A percentile compares a stretch with the other conserved stretches of the same genome.
Evolutionary conservation across 139 green algal genomes (phyloP).

Genomic region (Spirogloea muscicola): DNA sequence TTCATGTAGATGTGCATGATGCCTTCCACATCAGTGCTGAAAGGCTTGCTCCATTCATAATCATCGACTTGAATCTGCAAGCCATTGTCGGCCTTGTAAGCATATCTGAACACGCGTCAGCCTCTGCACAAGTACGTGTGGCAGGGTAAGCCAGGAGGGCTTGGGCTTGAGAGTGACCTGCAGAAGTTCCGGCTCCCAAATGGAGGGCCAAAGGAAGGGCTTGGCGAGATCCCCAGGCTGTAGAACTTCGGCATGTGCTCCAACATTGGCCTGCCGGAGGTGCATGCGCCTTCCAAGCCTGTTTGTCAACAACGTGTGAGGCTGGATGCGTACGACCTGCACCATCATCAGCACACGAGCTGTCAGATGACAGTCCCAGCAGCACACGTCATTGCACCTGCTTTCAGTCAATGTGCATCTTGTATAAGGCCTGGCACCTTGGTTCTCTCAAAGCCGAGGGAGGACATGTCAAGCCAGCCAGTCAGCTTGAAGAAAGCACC

Average conservation of each 20-base stretch:
- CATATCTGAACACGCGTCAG: neutral
- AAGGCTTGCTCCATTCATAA: slow-evolving; percentile 36
- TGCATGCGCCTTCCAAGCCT: slow-evolving; percentile 2
- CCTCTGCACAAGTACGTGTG: too few species aligned
- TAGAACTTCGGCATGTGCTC: slow-evolving; percentile 4
- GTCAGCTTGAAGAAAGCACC: slow-evolving; percentile 30
- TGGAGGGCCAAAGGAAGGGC: slow-evolving; percentile 23
- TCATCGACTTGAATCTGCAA: slow-evolving; percentile 35
- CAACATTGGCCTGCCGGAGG: slow-evolving; percentile 4
- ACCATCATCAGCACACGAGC: too few species aligned
- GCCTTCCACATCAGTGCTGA: slow-evolving; percentile 17
- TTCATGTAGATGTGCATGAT: slow-evolving; percentile 17
- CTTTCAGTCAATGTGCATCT: too few species aligned
- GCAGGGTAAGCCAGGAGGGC: too few species aligned
- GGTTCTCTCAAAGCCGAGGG: slow-evolving; percentile 35
- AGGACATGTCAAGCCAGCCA: slow-evolving; percentile 26
- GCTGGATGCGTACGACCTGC: slow-evolving; percentile 38
- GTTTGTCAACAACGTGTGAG: slow-evolving; percentile 36
- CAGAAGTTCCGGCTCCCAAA: slow-evolving; percentile 23
- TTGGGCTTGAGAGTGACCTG: too few species aligned
- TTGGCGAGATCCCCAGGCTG: neutral
- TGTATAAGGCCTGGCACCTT: too few species aligned
- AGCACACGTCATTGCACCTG: too few species aligned
- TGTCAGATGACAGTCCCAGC: too few species aligned
- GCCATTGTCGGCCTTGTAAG: neutral